Percentiles rank a stretch among this genome's conserved stretches.
Evolutionary conservation across 495 filamentous ascomycete genomes (phyloP).

Genomic region (Xylaria sp.): DNA sequence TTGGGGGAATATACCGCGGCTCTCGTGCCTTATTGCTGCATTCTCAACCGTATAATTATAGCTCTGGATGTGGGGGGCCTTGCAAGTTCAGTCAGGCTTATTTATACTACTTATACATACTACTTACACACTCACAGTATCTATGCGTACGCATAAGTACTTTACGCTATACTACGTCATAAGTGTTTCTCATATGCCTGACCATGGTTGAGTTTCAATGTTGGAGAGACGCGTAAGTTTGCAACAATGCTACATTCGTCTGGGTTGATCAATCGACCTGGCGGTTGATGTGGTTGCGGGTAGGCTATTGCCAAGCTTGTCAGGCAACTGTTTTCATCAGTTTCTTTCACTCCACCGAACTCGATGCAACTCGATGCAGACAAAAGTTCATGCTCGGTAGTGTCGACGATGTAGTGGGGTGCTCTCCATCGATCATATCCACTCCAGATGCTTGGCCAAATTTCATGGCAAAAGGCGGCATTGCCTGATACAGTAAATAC

Average conservation of each 20-base stretch:
- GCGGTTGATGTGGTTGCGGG: no score
- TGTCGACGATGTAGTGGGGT: neutral
- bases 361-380: no score
- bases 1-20: neutral
- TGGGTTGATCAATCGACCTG: no score
- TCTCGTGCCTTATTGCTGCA: neutral
- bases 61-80: neutral
- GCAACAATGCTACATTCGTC: no score
- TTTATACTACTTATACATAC: no score
- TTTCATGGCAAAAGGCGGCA: constrained; percentile 1
- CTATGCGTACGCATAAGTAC: no score
- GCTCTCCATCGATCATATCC: neutral
- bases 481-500: neutral
- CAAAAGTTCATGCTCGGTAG: no score
- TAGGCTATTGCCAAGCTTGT: neutral
- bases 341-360: no score
- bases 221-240: no score
- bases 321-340: neutral
- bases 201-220: no score
- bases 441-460: neutral
- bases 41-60: neutral
- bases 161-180: neutral
- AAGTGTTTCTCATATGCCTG: neutral
- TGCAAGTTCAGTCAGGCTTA: neutral
- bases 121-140: no score